These are phyloP conservation scores for Margaritispora aquatica DNA, from an alignment of 495 filamentous ascomycete species.

Conservation along the genomic window DNA sequence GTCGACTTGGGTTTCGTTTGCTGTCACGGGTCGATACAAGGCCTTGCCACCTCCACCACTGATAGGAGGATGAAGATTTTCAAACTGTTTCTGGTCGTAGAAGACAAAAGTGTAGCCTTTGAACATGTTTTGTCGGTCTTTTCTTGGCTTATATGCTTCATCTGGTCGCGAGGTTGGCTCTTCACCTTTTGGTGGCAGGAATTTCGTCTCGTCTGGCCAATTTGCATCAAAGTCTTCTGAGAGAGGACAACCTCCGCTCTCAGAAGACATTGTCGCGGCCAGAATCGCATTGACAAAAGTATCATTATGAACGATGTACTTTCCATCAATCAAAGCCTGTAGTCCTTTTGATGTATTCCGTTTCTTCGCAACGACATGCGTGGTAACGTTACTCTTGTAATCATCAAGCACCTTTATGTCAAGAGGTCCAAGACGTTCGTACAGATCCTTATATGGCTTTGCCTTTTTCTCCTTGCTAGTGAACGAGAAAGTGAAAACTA, in stretches of 20 bases:
- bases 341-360: conserved; percentile 82
- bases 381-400: conserved; percentile 65
- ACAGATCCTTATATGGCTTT: conserved; percentile 58
- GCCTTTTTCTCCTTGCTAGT: conserved; percentile 65
- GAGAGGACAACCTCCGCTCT: conserved; percentile 57
- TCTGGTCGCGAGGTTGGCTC: conserved; percentile 60
- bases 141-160: conserved; percentile 63
- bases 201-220: conserved; percentile 70
- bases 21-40: conserved; percentile 52
- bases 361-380: conserved; percentile 84
- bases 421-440: conserved; percentile 63
- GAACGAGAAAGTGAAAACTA: conserved; percentile 77
- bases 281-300: conserved; percentile 67
- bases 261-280: conserved; percentile 55
- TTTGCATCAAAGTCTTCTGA: conserved; percentile 75
- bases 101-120: conserved; percentile 88
- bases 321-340: conserved; percentile 81
- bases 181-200: conserved; percentile 67
- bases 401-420: conserved; percentile 79
- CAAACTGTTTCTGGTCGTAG: conserved; percentile 70
- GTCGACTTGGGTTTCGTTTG: conserved; percentile 62
- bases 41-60: conserved; percentile 80
- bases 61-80: conserved; percentile 66
- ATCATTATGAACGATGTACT: conserved; percentile 66
- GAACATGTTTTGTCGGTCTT: conserved; percentile 63